phyloP scores from a whole-genome alignment of 768 basidiomycete species.

The Coprinellus micaceus region DNA sequence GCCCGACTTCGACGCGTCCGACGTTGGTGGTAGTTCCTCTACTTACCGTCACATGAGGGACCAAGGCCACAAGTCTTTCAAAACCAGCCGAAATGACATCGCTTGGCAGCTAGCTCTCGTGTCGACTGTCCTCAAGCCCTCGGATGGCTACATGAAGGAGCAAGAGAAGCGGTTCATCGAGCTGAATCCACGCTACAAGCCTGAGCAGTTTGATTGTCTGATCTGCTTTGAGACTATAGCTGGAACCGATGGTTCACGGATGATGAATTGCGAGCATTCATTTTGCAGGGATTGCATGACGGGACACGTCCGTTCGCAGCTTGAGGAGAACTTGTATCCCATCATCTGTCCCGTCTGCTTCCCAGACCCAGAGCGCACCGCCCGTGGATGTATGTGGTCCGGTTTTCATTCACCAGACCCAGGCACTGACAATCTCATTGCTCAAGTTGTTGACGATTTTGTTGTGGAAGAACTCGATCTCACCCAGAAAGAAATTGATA shows the following conservation, averaged over 20 bases:
- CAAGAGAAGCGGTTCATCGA: not conserved
- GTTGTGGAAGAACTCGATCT: conserved; percentile 2
- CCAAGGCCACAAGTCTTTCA: not conserved
- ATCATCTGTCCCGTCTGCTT: conserved; percentile 8
- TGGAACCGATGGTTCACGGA: conserved; percentile 5
- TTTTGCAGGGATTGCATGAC: conserved; percentile 6
- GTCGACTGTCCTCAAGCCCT: not conserved
- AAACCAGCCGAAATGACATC: not conserved
- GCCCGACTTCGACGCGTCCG: not conserved
- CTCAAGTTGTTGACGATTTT: conserved; percentile 1
- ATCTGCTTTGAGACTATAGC: conserved; percentile 9
- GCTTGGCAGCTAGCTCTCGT: conserved; percentile 3
- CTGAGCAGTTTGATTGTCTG: conserved; percentile 7
- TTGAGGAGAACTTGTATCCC: conserved; percentile 4
- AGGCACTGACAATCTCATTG: not conserved
- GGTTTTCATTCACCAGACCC: not conserved
- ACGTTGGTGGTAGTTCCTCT: too few relatives aligned
- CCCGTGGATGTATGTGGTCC: conserved; percentile 6
- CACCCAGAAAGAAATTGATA: not conserved
- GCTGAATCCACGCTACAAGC: not conserved
- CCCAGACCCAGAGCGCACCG: conserved; percentile 4
- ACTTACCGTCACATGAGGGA: not conserved
- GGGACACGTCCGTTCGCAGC: conserved; percentile 7
- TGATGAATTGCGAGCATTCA: conserved; percentile 9
- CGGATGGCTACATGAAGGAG: not conserved